phyloP scores from a whole-genome alignment of 805 yeast species.

The Cephaloascus albidus region DNA sequence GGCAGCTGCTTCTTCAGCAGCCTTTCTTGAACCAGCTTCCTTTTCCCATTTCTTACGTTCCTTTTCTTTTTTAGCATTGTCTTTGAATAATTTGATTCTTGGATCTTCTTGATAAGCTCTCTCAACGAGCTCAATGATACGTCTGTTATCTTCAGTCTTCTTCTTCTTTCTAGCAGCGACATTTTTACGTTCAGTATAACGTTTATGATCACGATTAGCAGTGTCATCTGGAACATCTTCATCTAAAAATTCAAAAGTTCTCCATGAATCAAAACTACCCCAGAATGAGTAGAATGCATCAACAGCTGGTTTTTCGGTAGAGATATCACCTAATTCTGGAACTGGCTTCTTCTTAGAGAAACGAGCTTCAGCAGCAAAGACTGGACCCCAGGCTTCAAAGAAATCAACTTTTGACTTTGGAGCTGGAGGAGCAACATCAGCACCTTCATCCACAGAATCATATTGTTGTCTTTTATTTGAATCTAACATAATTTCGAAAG shows the following conservation, averaged over 20 bases:
- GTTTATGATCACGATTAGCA: constrained; percentile 98
- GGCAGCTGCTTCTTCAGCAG: constrained; percentile 84
- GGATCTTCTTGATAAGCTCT: constrained; percentile 89
- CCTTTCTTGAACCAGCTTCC: constrained; percentile 95
- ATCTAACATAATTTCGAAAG: constrained; percentile 84
- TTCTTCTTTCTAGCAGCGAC: constrained; percentile 93
- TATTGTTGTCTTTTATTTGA: constrained; percentile 82
- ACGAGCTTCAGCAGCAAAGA: constrained; percentile 83
- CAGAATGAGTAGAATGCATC: constrained; percentile 87
- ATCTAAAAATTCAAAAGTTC: constrained; percentile 94
- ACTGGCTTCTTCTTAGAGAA: constrained; percentile 89
- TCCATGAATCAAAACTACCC: constrained; percentile 95
- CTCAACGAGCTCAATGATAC: constrained; percentile 78
- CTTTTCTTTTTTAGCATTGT: constrained; percentile 89
- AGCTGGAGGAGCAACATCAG: constrained; percentile 77
- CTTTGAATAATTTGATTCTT: constrained; percentile 88
- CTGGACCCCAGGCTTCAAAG: constrained; percentile 87
- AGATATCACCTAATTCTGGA: constrained; percentile 65
- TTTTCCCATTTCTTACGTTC: constrained; percentile 95
- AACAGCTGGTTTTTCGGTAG: constrained; percentile 69
- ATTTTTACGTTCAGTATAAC: constrained; percentile 96
- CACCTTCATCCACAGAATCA: constrained; percentile 89
- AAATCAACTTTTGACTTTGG: constrained; percentile 64
- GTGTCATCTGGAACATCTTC: constrained; percentile 99
- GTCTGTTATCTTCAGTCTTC: constrained; percentile 94